Conservation (phyloP, 257 asterid genomes). For the Solanum okadae region DNA sequence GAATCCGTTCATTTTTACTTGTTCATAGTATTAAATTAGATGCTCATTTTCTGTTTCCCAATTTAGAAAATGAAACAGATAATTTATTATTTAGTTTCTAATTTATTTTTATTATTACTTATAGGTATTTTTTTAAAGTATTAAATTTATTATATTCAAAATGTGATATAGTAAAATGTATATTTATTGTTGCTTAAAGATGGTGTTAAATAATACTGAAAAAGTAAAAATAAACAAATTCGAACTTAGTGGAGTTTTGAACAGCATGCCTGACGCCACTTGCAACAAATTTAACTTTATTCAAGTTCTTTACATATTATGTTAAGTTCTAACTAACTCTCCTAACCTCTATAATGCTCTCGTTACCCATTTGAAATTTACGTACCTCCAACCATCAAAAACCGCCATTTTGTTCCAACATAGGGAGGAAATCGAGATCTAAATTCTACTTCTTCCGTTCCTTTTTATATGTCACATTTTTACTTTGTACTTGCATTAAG, state of each 20-base stretch:
- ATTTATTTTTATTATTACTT: too few species aligned
- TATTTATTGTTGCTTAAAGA: neutral
- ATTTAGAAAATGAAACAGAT: neutral
- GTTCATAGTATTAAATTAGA: neutral
- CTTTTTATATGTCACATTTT: too few species aligned
- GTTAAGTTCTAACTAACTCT: neutral
- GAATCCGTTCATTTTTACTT: too few species aligned
- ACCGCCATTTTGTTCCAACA: neutral
- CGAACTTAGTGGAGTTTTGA: neutral
- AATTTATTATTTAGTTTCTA: too few species aligned
- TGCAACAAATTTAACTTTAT: neutral
- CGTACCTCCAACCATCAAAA: neutral
- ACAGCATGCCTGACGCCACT: neutral
- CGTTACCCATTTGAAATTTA: neutral
- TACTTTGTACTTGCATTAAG: too few species aligned
- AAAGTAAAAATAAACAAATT: neutral
- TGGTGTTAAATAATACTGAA: neutral
- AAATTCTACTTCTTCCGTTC: neutral
- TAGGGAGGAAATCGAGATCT: neutral
- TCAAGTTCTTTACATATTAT: neutral
- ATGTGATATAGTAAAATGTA: too few species aligned
- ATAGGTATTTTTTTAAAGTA: too few species aligned
- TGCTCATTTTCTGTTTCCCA: too few species aligned
- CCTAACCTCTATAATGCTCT: neutral
- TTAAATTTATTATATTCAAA: too few species aligned